Evolutionary conservation across 164 flowering plant genomes (phyloP).

Genomic region (Magnolia kwangsiensis): DNA sequence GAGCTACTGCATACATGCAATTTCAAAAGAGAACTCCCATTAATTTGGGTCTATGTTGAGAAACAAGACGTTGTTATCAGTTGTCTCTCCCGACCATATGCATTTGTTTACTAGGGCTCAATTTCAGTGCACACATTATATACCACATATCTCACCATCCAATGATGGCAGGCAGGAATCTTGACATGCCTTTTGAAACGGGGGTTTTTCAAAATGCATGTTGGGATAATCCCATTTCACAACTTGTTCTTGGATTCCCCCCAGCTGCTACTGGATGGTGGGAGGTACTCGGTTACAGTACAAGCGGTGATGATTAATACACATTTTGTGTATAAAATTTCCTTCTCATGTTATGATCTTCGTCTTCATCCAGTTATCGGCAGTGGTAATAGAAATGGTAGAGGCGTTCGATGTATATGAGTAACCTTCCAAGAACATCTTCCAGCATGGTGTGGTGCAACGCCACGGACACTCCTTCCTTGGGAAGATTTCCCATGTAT

Average conservation of each 20-base stretch:
- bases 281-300: too few species aligned
- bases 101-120: too few species aligned
- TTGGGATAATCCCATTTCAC: too few species aligned
- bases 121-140: background rate
- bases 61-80: background rate
- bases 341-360: background rate
- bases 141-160: background rate
- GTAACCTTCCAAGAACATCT: slow-evolving; percentile 21
- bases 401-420: background rate
- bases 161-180: background rate
- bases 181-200: background rate
- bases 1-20: slow-evolving; percentile 15
- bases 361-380: background rate
- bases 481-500: slow-evolving; percentile 42
- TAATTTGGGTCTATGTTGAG: background rate
- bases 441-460: slow-evolving; percentile 37
- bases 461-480: slow-evolving; percentile 13
- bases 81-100: background rate
- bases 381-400: background rate
- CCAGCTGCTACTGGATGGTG: too few species aligned
- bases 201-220: too few species aligned
- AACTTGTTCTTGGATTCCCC: too few species aligned
- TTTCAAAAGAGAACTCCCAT: background rate
- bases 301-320: too few species aligned
- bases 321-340: too few species aligned